A percentile compares a stretch with the other conserved stretches of the same genome.
These are phyloP conservation scores for Trametopsis cervina DNA, from an alignment of 768 basidiomycete species.

Conservation along the genomic window DNA sequence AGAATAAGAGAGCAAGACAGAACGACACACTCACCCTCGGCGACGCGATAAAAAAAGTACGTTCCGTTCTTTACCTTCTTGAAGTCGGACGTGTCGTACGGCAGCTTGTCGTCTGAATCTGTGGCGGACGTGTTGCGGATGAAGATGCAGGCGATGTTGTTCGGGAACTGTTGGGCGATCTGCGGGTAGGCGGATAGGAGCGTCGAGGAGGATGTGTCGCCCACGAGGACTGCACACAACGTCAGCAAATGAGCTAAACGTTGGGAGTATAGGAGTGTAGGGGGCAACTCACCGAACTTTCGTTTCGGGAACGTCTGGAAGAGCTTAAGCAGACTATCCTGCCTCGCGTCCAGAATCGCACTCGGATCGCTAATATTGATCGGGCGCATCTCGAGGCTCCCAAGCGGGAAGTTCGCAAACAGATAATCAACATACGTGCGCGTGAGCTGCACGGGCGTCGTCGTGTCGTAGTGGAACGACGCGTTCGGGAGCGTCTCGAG, in stretches of 20 bases:
- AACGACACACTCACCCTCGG: constrained; percentile 17
- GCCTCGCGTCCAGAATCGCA: constrained; percentile 23
- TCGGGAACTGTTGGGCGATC: constrained; percentile 20
- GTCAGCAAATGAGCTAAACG: not conserved
- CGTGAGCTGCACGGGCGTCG: constrained; percentile 27
- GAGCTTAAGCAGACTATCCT: constrained; percentile 22
- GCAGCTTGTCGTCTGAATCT: constrained; percentile 26
- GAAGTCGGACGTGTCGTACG: constrained; percentile 27
- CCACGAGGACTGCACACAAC: constrained; percentile 15
- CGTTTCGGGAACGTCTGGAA: constrained; percentile 28
- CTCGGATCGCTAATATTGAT: constrained; percentile 26
- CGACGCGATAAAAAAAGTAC: constrained; percentile 23
- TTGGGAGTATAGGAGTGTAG: not conserved
- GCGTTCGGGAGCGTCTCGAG: constrained; percentile 16
- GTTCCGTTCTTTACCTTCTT: constrained; percentile 23
- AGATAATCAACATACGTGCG: constrained; percentile 27
- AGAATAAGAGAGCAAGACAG: not conserved
- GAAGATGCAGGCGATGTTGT: constrained; percentile 25
- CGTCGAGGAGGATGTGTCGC: constrained; percentile 19
- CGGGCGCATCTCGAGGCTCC: constrained; percentile 27
- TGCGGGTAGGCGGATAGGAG: constrained; percentile 21
- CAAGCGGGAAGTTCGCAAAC: constrained; percentile 25
- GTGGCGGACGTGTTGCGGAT: constrained; percentile 28
- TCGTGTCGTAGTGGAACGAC: constrained; percentile 31
- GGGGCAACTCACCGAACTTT: constrained; percentile 19